Evolutionary conservation across 306 rosid species (phyloP).

Genomic region (Biancaea sappan): DNA sequence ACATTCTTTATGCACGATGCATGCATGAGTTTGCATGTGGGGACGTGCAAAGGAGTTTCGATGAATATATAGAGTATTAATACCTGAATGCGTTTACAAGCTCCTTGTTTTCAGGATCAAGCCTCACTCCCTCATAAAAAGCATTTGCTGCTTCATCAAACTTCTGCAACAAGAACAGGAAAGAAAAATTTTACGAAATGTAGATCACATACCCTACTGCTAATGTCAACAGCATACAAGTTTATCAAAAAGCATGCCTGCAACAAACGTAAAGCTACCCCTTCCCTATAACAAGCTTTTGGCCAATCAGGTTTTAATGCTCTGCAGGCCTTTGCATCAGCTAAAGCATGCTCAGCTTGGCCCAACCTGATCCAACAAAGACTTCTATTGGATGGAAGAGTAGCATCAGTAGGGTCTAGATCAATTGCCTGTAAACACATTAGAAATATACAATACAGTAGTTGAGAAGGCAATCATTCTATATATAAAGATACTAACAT

Average conservation of each 20-base stretch:
- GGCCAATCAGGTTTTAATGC: conserved; percentile 88
- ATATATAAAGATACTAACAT: conserved; percentile 1
- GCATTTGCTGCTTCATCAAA: conserved; percentile 96
- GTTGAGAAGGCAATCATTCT: conserved; percentile 20
- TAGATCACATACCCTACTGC: conserved; percentile 9
- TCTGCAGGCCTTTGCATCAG: conserved; percentile 89
- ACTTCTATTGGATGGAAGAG: conserved; percentile 83
- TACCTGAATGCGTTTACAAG: conserved; percentile 91
- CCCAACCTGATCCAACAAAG: conserved; percentile 87
- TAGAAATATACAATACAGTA: neutral
- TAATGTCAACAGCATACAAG: conserved; percentile 19
- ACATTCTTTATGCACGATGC: neutral
- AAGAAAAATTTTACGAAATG: conserved; percentile 23
- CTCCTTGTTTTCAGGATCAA: conserved; percentile 83
- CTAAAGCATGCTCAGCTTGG: conserved; percentile 87
- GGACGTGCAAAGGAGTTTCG: too few relatives aligned
- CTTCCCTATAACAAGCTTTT: conserved; percentile 96
- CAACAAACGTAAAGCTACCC: conserved; percentile 85
- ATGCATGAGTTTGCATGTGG: neutral
- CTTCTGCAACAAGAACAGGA: conserved; percentile 55
- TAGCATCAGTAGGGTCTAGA: conserved; percentile 68
- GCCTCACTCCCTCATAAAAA: conserved; percentile 82
- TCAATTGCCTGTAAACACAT: conserved; percentile 76
- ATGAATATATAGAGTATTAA: conserved; percentile 3
- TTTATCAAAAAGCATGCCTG: conserved; percentile 61